Base-by-base conservation (phyloP, 1,284 basidiomycete genomes). In the Mycocalia duriaeana region DNA sequence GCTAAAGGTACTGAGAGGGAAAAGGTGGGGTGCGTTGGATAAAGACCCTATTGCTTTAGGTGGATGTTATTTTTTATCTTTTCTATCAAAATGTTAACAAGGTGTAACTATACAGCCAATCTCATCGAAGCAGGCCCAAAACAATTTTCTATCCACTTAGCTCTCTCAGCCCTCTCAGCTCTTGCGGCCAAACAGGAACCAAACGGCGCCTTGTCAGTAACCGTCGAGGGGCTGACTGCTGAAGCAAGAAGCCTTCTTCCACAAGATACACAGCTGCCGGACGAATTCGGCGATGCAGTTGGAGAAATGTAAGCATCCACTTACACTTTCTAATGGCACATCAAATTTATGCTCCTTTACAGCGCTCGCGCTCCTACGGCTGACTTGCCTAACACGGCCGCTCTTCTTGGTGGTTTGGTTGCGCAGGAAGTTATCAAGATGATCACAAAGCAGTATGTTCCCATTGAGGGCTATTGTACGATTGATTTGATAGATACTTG, bases 401-500 rank as follows among this genome's bases (percentile, higher is more conserved):
- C 94, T 0, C 83, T 99, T 60, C 69, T 98, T 2, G 96, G 96
- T 13, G 96, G 95, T 0, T 67, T 99, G 16, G 89, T 94, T 22
- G 93, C 93, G n/a, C 96, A 99, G 59, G 96, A 99, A 67, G 84
- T 85, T 5, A 98, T 99, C 78, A 99, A 99, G 76, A 77, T 98
- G 66, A 87, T 97, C 57, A 98, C 95, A 51, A 85, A 85, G 61
- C 96, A 99, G 68, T 99, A 99, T 65, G 77, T 93, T 18, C 95
- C 95, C 2, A 77, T 96, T 48, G 83, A 89, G 57, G 91, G 93
- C 18, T 88, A 86, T 51, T 91, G 89, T 54, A 74, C 93, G 22
- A 75, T 95, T 45, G 94, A 99, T 69, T 77, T 97, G 50, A 81
- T 98, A 43, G 84, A 86, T 51, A 82, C 80, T 25, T 85, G 79